Base-by-base conservation (phyloP, 257 asterid species). In the Forsythia viridissima region DNA sequence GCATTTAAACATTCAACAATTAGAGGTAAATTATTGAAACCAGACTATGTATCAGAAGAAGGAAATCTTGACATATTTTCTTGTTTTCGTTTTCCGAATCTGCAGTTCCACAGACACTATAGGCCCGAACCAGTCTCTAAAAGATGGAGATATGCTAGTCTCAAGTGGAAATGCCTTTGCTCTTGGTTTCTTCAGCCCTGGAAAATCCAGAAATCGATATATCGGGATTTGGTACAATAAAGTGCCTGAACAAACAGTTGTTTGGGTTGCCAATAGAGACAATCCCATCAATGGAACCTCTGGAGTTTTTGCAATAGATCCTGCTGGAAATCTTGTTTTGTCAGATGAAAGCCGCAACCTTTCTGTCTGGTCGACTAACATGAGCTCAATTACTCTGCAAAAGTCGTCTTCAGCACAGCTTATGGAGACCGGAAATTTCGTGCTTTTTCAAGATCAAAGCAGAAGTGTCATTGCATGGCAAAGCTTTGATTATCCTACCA, bases 401-500 rank as follows among this genome's bases (percentile, higher is more conserved):
- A 67, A 46, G 15, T 65, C 80, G n/a, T 69, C 70, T 36, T 38
- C 36, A 0, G 90, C 80, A 65, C 80, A 69, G 78, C 85, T 87
- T 3, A 8, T 55, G 77, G 96, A 89, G 57, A 73, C 89, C 0
- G 96, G 91, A 6, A 87, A 91, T 65, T 74, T 87, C 38, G 81
- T 82, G 15, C 52, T 89, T 86, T 80, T 72, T 70, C 73, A 67
- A 20, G 83, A 78, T 46, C 71, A 78, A 20, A 74, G 20, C 2
- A 76, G 59, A 41, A 82, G 67, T 11, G 76, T 59, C 63, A 6
- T 76, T 52, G 21, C 82, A 0, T 90, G 94, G 92, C 88, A 85
- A 79, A 87, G 94, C 80, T 90, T 87, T 38, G 88, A 85, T 73
- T 40, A 84, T 81, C 94, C 94, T 4, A 77, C 90, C 0, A 82